Evolutionary conservation across 2,329 filamentous ascomycete genomes (phyloP).

Genomic region (Zasmidium citrigriseum): DNA sequence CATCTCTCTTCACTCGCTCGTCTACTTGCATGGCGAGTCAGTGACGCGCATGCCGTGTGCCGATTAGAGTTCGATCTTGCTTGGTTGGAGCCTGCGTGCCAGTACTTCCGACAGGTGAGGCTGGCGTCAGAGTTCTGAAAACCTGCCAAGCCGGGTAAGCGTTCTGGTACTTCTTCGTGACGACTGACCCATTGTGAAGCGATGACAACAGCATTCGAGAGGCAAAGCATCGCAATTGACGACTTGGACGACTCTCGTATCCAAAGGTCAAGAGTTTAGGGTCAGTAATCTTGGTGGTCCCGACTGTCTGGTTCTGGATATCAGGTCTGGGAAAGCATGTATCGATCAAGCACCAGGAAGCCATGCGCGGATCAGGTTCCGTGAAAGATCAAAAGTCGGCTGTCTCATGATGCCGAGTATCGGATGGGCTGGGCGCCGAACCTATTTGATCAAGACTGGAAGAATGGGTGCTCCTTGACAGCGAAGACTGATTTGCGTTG

Average conservation of each 20-base stretch:
- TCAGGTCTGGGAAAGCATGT: not conserved
- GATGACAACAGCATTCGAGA: too few relatives aligned
- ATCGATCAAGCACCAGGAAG: not conserved
- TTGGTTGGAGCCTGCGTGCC: not conserved
- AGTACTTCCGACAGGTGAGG: not conserved
- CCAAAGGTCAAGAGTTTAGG: too few relatives aligned
- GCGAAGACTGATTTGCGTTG: constrained; percentile 17
- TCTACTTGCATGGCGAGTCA: not conserved
- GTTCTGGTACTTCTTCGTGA: not conserved
- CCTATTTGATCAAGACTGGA: constrained; percentile 5
- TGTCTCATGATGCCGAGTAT: not conserved
- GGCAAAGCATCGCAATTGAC: too few relatives aligned
- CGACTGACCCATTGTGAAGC: not conserved
- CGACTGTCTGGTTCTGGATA: not conserved
- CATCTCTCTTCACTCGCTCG: not conserved
- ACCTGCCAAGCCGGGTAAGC: not conserved
- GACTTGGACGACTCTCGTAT: too few relatives aligned
- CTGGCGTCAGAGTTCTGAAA: not conserved
- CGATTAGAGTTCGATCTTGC: not conserved
- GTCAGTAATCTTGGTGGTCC: too few relatives aligned
- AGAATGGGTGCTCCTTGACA: constrained; percentile 27
- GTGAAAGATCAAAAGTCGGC: not conserved
- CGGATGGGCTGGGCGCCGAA: not conserved
- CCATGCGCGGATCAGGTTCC: not conserved
- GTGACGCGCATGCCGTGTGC: not conserved